Conservation (phyloP, 2,329 filamentous ascomycete genomes). For the Zymoseptoria crescenta region DNA sequence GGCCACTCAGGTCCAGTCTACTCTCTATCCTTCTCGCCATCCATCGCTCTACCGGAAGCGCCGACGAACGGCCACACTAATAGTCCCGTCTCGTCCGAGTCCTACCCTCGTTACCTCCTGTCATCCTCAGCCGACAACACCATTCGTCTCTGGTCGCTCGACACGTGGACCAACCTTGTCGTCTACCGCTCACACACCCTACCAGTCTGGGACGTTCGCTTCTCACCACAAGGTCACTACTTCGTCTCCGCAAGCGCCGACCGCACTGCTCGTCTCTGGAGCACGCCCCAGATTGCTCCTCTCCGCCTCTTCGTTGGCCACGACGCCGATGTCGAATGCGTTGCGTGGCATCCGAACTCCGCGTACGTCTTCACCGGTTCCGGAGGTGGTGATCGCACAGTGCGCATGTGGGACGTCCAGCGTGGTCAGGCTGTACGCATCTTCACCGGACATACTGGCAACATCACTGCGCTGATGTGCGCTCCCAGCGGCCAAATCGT, state of each 20-base stretch:
- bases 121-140: constrained; percentile 83
- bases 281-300: constrained; percentile 83
- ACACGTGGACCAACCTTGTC: constrained; percentile 85
- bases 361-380: constrained; percentile 90
- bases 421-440: constrained; percentile 82
- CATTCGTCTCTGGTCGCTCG: constrained; percentile 85
- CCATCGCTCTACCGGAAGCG: constrained; percentile 38
- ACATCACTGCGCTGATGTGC: constrained; percentile 76
- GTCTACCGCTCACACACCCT: constrained; percentile 90
- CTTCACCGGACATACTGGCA: constrained; percentile 84
- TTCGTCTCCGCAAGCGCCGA: constrained; percentile 84
- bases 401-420: constrained; percentile 94
- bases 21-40: constrained; percentile 78
- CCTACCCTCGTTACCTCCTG: constrained; percentile 66
- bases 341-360: constrained; percentile 93
- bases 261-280: constrained; percentile 83
- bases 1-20: constrained; percentile 89
- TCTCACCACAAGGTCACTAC: constrained; percentile 92
- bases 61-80: constrained; percentile 34
- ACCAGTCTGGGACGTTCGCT: constrained; percentile 79
- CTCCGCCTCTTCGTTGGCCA: constrained; percentile 85
- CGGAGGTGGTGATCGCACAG: constrained; percentile 67
- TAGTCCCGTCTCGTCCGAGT: constrained; percentile 33
- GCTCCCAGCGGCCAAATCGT: constrained; percentile 81
- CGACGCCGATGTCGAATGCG: constrained; percentile 80